Percentiles rank a stretch among this genome's conserved stretches.
Conservation (phyloP, 2,329 filamentous ascomycete species). For the Immersiporthe knoxdaviesiana region DNA sequence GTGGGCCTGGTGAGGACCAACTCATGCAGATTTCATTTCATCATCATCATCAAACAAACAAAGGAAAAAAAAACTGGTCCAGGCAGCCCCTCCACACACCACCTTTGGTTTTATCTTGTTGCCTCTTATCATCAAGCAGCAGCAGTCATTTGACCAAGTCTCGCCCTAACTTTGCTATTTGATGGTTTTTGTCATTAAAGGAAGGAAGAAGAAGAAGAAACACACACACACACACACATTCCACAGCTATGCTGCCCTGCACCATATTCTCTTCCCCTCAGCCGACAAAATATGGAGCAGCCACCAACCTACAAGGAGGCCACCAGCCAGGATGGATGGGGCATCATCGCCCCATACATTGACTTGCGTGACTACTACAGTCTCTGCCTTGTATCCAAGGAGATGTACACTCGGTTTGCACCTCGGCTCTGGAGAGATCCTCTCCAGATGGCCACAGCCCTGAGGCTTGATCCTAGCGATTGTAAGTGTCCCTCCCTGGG, state of each 20-base stretch:
- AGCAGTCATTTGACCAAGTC: neutral
- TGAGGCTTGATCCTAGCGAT: constrained; percentile 49
- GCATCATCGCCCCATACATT: constrained; percentile 51
- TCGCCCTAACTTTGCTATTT: neutral
- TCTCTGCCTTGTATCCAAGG: constrained; percentile 53
- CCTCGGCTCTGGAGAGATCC: constrained; percentile 58
- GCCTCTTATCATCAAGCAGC: neutral
- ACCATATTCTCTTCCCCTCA: too few relatives aligned
- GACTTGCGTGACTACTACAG: constrained; percentile 45
- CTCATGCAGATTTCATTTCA: neutral
- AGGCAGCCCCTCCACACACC: neutral
- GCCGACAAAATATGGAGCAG: constrained; percentile 32
- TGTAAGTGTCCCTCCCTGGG: constrained; percentile 45
- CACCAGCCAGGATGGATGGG: constrained; percentile 53
- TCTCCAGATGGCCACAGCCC: constrained; percentile 42
- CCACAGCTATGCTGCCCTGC: neutral
- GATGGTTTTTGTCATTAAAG: neutral
- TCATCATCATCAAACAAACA: too few relatives aligned
- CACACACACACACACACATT: too few relatives aligned
- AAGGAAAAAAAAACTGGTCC: neutral
- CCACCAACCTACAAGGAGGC: constrained; percentile 61
- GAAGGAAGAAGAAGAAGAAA: too few relatives aligned
- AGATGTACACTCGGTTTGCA: constrained; percentile 54
- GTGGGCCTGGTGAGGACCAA: neutral
- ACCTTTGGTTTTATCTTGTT: too few relatives aligned